Percentiles rank a stretch among this genome's conserved stretches.
These are phyloP conservation scores for Diplodia intermedia DNA, from an alignment of 2,329 filamentous ascomycete species.

Conservation along the genomic window DNA sequence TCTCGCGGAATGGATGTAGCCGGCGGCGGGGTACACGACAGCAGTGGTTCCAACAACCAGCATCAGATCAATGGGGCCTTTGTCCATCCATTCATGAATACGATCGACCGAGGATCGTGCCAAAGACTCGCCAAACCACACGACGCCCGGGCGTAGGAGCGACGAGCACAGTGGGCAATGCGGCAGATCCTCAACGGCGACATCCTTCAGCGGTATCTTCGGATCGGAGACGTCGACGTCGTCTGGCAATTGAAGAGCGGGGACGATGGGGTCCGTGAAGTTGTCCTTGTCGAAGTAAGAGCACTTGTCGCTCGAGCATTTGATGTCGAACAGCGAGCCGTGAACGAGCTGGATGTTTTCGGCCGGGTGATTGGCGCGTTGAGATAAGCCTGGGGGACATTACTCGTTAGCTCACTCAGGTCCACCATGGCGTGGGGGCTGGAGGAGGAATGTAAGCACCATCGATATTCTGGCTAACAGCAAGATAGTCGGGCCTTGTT, in stretches of 20 bases:
- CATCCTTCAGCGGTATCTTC: conserved; percentile 30
- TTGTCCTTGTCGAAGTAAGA: conserved; percentile 25
- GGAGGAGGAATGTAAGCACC: background rate
- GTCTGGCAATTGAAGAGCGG: conserved; percentile 25
- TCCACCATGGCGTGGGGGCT: background rate
- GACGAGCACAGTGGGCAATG: conserved; percentile 34
- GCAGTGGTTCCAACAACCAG: conserved; percentile 39
- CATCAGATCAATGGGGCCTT: conserved; percentile 37
- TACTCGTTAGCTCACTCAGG: background rate
- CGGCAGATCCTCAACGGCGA: conserved; percentile 34
- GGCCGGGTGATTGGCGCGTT: conserved; percentile 33
- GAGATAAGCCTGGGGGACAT: conserved; percentile 34
- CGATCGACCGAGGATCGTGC: conserved; percentile 60
- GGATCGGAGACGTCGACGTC: conserved; percentile 30
- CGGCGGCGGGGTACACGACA: conserved; percentile 38
- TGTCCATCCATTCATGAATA: conserved; percentile 32
- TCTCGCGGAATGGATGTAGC: conserved; percentile 37
- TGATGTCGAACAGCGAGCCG: conserved; percentile 36
- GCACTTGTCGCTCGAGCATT: conserved; percentile 34
- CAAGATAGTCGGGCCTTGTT: conserved; percentile 34
- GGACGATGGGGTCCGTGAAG: conserved; percentile 26
- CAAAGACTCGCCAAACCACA: conserved; percentile 38
- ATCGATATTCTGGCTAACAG: conserved; percentile 41
- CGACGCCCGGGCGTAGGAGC: conserved; percentile 37
- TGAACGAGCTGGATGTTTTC: conserved; percentile 35